These are phyloP conservation scores for Debaryomyces prosopidis DNA, from an alignment of 805 yeast species.

Conservation along the genomic window DNA sequence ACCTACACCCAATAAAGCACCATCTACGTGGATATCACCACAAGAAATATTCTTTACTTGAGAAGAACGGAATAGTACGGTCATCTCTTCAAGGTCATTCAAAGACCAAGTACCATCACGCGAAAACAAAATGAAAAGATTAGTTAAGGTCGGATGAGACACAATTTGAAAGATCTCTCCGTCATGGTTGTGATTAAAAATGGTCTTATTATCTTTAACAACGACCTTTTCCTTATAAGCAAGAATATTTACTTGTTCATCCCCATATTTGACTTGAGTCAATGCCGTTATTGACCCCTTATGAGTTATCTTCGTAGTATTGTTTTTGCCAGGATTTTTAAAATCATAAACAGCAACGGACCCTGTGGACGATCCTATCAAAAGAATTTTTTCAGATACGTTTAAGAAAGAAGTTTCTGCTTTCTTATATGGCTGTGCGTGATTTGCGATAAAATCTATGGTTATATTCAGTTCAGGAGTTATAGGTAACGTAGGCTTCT, in stretches of 20 bases:
- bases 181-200: slow-evolving; percentile 5
- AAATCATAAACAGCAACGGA: slow-evolving; percentile 9
- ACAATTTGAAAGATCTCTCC: slow-evolving; percentile 19
- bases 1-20: slow-evolving; percentile 45
- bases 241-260: slow-evolving; percentile 16
- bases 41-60: slow-evolving; percentile 14
- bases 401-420: slow-evolving; percentile 5
- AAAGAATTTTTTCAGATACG: slow-evolving; percentile 2
- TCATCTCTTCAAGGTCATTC: slow-evolving; percentile 7
- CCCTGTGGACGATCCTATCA: slow-evolving; percentile 15
- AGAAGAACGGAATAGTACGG: slow-evolving; percentile 9
- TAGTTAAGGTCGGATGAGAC: slow-evolving; percentile 33
- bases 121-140: slow-evolving; percentile 29
- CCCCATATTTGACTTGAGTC: slow-evolving; percentile 9
- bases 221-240: slow-evolving; percentile 19
- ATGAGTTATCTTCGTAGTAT: slow-evolving; percentile 10
- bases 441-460: slow-evolving; percentile 8
- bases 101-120: slow-evolving; percentile 19
- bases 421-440: slow-evolving; percentile 12
- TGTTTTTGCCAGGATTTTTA: slow-evolving; percentile 8
- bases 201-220: slow-evolving; percentile 9
- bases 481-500: slow-evolving; percentile 23
- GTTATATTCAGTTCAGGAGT: slow-evolving; percentile 12
- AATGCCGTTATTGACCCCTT: slow-evolving; percentile 16
- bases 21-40: slow-evolving; percentile 48